phyloP scores from a whole-genome alignment of 441 rosid species.

The Raphanus hybrid region DNA sequence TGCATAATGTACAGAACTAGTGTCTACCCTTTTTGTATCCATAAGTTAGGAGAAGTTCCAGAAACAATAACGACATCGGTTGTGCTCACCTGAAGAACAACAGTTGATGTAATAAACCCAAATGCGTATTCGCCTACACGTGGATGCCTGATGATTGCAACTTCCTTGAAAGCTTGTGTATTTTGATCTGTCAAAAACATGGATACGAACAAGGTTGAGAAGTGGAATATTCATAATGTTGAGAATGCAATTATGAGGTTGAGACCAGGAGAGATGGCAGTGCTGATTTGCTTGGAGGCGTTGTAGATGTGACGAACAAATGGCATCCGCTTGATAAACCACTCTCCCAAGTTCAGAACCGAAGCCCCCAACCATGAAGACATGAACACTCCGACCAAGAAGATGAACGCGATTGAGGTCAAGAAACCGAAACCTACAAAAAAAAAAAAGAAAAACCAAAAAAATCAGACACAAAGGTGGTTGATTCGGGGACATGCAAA shows the following conservation, averaged over 20 bases:
- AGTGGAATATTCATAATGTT: background rate
- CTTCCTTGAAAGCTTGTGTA: constrained; percentile 92
- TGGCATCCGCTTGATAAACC: constrained; percentile 97
- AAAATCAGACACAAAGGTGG: constrained; percentile 25
- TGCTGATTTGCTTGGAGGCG: constrained; percentile 94
- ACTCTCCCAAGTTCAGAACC: constrained; percentile 85
- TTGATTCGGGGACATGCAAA: background rate
- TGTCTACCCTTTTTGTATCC: constrained; percentile 1
- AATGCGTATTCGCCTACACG: constrained; percentile 96
- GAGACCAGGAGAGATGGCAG: constrained; percentile 83
- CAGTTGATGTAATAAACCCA: constrained; percentile 91
- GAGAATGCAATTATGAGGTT: constrained; percentile 5
- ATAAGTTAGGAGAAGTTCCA: background rate
- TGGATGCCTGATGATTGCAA: constrained; percentile 91
- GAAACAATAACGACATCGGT: background rate
- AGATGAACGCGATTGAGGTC: constrained; percentile 84
- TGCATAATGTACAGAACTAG: background rate
- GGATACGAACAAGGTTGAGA: constrained; percentile 13
- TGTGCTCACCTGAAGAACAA: constrained; percentile 73
- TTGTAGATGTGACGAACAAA: constrained; percentile 87
- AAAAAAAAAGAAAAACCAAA: background rate
- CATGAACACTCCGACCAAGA: constrained; percentile 88
- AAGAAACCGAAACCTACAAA: constrained; percentile 92
- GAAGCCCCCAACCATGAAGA: constrained; percentile 98
- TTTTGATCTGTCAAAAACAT: constrained; percentile 69